A percentile compares a stretch with the other conserved stretches of the same genome.
Evolutionary conservation across 768 basidiomycete genomes (phyloP).

Genomic region (Tricholoma sp.): DNA sequence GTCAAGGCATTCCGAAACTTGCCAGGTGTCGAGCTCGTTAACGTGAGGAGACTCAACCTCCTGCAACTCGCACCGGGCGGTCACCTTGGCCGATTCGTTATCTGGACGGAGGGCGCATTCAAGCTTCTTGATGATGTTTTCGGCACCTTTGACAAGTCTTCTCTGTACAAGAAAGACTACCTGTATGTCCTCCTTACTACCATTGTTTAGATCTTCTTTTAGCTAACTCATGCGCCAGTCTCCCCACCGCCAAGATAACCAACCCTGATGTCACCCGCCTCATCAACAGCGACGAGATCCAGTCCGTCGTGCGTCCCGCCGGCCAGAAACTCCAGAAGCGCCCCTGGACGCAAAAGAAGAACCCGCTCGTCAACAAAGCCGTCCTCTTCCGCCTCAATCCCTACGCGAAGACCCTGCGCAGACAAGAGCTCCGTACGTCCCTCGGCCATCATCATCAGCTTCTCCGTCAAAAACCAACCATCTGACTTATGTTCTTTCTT

Average conservation of each 20-base stretch:
- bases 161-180: slow-evolving; percentile 86
- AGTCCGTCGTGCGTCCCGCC: slow-evolving; percentile 91
- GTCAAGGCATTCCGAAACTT: slow-evolving; percentile 98
- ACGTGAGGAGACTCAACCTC: slow-evolving; percentile 90
- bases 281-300: slow-evolving; percentile 98
- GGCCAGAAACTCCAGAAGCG: slow-evolving; percentile 83
- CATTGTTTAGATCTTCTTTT: too few relatives aligned
- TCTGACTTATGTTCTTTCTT: slow-evolving; percentile 6
- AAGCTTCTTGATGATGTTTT: slow-evolving; percentile 89
- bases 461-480: background rate
- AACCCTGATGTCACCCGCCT: slow-evolving; percentile 96
- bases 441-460: too few relatives aligned
- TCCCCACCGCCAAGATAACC: slow-evolving; percentile 93
- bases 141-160: slow-evolving; percentile 90
- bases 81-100: slow-evolving; percentile 97
- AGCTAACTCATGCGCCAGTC: too few relatives aligned
- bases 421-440: slow-evolving; percentile 82
- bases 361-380: slow-evolving; percentile 91
- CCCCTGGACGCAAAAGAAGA: slow-evolving; percentile 99
- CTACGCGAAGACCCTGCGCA: slow-evolving; percentile 91
- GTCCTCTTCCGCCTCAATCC: slow-evolving; percentile 97
- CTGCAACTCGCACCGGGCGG: slow-evolving; percentile 99
- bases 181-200: slow-evolving; percentile 44
- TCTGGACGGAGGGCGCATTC: slow-evolving; percentile 98
- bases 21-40: slow-evolving; percentile 96